Evolutionary conservation across 257 asterid genomes (phyloP).

Genomic region (Echium plantagineum): DNA sequence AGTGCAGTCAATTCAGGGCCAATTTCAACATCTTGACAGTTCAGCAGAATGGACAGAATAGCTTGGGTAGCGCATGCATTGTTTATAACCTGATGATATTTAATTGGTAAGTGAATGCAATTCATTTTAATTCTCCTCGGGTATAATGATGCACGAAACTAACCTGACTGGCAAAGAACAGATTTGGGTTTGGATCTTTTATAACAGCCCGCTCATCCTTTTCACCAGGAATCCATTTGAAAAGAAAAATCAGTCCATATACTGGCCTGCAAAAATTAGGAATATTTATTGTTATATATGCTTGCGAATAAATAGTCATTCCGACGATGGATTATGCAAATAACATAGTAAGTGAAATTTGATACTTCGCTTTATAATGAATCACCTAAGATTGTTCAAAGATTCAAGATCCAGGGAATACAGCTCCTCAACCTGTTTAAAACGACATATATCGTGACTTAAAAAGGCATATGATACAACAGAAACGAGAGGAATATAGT

Average conservation of each 20-base stretch:
- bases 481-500: not conserved
- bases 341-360: not conserved
- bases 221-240: constrained; percentile 98
- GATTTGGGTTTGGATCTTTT: constrained; percentile 84
- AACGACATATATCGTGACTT: constrained; percentile 11
- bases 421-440: constrained; percentile 90
- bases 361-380: not conserved
- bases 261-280: constrained; percentile 49
- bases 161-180: constrained; percentile 96
- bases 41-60: constrained; percentile 76
- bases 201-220: constrained; percentile 82
- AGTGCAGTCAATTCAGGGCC: constrained; percentile 77
- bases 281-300: not conserved
- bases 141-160: constrained; percentile 9
- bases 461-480: constrained; percentile 1
- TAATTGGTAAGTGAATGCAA: constrained; percentile 1
- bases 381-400: constrained; percentile 70
- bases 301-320: not conserved
- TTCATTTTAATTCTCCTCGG: constrained; percentile 2
- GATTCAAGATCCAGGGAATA: constrained; percentile 88
- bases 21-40: constrained; percentile 73
- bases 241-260: constrained; percentile 88
- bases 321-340: not conserved
- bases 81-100: constrained; percentile 59
- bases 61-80: constrained; percentile 99